Percentiles rank a stretch among this genome's conserved stretches.
These are phyloP conservation scores for Starmera dryadoides DNA, from an alignment of 805 yeast species.

Conservation along the genomic window DNA sequence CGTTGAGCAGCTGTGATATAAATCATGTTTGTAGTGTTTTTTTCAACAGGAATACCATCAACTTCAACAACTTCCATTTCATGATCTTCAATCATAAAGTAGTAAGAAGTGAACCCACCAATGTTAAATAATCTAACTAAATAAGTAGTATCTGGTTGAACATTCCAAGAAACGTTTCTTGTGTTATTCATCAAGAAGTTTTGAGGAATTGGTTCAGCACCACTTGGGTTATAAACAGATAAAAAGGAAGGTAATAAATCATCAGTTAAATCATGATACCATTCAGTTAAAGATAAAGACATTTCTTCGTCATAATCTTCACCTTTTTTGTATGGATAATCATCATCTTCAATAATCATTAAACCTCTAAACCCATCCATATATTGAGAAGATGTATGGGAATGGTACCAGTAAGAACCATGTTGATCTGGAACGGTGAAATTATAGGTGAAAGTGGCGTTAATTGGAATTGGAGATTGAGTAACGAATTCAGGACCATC, in stretches of 20 bases:
- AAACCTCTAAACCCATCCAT: conserved; percentile 89
- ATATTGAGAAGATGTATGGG: conserved; percentile 85
- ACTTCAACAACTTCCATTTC: conserved; percentile 80
- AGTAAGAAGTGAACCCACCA: conserved; percentile 91
- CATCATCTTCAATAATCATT: conserved; percentile 63
- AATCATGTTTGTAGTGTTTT: conserved; percentile 57
- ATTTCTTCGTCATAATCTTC: conserved; percentile 73
- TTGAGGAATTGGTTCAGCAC: conserved; percentile 96
- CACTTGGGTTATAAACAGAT: conserved; percentile 82
- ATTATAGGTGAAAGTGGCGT: conserved; percentile 69
- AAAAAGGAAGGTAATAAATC: conserved; percentile 50
- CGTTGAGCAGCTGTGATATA: conserved; percentile 92
- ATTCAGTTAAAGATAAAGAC: conserved; percentile 63
- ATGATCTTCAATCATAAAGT: conserved; percentile 84
- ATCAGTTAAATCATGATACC: conserved; percentile 67
- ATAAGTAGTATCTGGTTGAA: conserved; percentile 82
- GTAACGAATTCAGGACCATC: conserved; percentile 88
- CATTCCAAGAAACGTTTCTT: conserved; percentile 65
- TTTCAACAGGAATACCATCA: conserved; percentile 85
- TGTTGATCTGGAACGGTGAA: conserved; percentile 76
- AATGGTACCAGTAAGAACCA: conserved; percentile 97
- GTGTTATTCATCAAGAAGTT: conserved; percentile 75
- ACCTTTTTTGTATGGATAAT: conserved; percentile 44
- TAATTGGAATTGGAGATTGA: conserved; percentile 90
- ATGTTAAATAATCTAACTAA: conserved; percentile 71